Evolutionary conservation across 1,139 yeast genomes (phyloP).

Genomic region (Suhomyces panamericanus): DNA sequence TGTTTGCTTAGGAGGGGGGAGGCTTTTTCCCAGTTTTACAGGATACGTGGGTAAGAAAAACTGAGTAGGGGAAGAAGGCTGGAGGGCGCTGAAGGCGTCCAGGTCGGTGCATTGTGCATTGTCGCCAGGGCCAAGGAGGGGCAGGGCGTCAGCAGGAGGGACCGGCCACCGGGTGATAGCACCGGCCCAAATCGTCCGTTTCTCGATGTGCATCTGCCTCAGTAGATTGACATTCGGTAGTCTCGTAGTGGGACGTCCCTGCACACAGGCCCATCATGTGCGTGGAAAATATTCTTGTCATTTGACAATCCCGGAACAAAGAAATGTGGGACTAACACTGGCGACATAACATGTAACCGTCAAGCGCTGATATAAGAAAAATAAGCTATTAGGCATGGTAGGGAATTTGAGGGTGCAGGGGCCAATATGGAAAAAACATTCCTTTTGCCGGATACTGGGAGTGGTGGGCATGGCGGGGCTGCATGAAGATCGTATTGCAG

Average conservation of each 20-base stretch:
- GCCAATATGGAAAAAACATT: neutral
- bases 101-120: too few relatives aligned
- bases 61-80: neutral
- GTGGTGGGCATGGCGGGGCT: too few relatives aligned
- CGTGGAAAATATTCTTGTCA: neutral
- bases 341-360: constrained; percentile 2
- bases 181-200: neutral
- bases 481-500: too few relatives aligned
- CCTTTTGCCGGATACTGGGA: neutral
- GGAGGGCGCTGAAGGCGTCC: neutral
- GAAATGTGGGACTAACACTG: constrained; percentile 4
- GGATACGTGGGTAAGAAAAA: constrained; percentile 1
- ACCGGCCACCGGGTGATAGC: neutral
- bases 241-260: constrained; percentile 1
- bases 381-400: neutral
- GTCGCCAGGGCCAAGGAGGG: too few relatives aligned
- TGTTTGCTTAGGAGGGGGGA: constrained; percentile 3
- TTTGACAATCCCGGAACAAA: constrained; percentile 7
- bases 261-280: constrained; percentile 2
- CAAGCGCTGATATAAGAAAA: constrained; percentile 1
- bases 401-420: neutral
- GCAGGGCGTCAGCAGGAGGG: neutral
- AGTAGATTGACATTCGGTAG: constrained; percentile 1
- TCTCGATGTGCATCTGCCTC: neutral
- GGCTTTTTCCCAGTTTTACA: neutral